Evolutionary conservation across 2,329 filamentous ascomycete species (phyloP).

Genomic region (Exophiala aquamarina): DNA sequence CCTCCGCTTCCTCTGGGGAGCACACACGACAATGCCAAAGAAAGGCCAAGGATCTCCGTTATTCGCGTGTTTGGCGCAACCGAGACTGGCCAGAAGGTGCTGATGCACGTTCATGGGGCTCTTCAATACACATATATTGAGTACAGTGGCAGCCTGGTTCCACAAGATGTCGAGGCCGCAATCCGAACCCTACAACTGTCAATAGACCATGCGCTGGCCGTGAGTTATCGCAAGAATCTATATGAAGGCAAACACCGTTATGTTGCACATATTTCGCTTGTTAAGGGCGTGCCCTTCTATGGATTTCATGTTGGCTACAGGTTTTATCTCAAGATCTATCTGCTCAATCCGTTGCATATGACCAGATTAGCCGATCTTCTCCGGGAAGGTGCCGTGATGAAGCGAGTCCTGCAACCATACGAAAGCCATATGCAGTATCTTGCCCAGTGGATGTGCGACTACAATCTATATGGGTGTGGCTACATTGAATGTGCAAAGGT

Average conservation of each 20-base stretch:
- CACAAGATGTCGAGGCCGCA: slow-evolving; percentile 70
- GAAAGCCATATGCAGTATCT: slow-evolving; percentile 92
- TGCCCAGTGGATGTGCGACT: slow-evolving; percentile 97
- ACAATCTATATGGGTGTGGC: slow-evolving; percentile 92
- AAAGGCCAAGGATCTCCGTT: slow-evolving; percentile 75
- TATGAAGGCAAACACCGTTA: slow-evolving; percentile 69
- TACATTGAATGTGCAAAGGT: slow-evolving; percentile 74
- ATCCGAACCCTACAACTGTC: slow-evolving; percentile 78
- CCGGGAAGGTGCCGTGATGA: slow-evolving; percentile 83
- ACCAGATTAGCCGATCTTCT: slow-evolving; percentile 84
- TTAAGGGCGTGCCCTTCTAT: slow-evolving; percentile 94
- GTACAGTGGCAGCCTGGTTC: slow-evolving; percentile 69
- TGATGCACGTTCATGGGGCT: slow-evolving; percentile 90
- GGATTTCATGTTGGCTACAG: slow-evolving; percentile 91
- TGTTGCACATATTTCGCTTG: slow-evolving; percentile 85
- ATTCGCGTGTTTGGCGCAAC: slow-evolving; percentile 90
- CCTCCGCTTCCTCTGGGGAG: slow-evolving; percentile 65
- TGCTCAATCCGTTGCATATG: slow-evolving; percentile 84
- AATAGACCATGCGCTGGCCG: slow-evolving; percentile 84
- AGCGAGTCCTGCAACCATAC: slow-evolving; percentile 81
- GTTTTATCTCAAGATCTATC: slow-evolving; percentile 90
- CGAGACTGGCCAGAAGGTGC: slow-evolving; percentile 92
- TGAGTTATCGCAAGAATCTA: slow-evolving; percentile 77
- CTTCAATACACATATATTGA: slow-evolving; percentile 95
- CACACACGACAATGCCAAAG: slow-evolving; percentile 56